Base-by-base conservation (phyloP, 2,329 filamentous ascomycete genomes). In the Meredithiella fracta region DNA sequence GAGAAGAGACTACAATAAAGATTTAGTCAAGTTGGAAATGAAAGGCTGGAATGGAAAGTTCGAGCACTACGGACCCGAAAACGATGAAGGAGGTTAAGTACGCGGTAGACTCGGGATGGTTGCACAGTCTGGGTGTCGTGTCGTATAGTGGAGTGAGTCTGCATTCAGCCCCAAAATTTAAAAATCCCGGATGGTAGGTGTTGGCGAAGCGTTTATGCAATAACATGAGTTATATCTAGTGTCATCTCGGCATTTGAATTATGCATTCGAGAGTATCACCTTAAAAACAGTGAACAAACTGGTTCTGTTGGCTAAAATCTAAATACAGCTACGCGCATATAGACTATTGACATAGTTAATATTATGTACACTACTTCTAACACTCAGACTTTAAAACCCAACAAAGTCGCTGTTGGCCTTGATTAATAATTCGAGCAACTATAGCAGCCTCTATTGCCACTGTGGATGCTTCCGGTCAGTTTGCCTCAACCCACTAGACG, bases 121-220 rank as follows among this genome's bases (percentile, higher is more conserved):
- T 23, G 20, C 22, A 49, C 23, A 2, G 20, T 26, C 3, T 25
- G 22, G 11, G 17, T 44, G 11, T 22, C 40, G 40, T 44, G 20
- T 49, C 25, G 44, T 14, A 22, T 26, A 17, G 3, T 23, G 11
- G 3, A 23, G 6, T 26, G 44, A 15, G 8, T 9, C 9, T 23
- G 44, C 44, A 26, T 49, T 49, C 44, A 49, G 44, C 44, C 38
- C 15, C 44, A 49, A 49, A 49, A 8, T 15, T 49, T 47, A 47
- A 49, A 23, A 20, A 22, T 34, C 6, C 15, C 4, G 25, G 3
- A 5, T 51, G 25, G 29, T 51, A 23, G 14, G 17, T 25, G n/a
- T n/a, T 34, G 7, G n/a, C 20, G 14, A 23, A 20, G 47, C 29
- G 11, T 20, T 52, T 52, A 26, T 38, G 17, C 17, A 52, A 37